Evolutionary conservation across 192 early-diverging fungal genomes (phyloP), one percentile per base, ranked within the genome.

Genomic region (Entrophospora sp.): DNA sequence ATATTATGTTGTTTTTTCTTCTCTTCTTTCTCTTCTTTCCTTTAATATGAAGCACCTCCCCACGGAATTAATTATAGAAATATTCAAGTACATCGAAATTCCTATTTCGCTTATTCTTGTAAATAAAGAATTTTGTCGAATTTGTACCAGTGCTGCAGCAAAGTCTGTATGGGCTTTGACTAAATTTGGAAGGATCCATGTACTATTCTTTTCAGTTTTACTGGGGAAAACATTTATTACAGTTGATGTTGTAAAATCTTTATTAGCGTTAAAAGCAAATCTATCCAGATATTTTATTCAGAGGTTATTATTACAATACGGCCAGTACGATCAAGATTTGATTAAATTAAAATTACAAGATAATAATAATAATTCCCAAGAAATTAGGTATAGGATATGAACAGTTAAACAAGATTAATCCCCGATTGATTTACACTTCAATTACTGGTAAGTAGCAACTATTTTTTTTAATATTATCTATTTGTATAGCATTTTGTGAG

Each of bases 261-360:
- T 49, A 9, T 27, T 49, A 3, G 1, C 25, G 1, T 27, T 27
- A 30, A 25, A 25, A 25, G 48, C 20, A 8, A 49, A 27, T 8
- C 24, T 61, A 3, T 43, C 44, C 2, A 31, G 61, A 36, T 63
- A 63, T n/a, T 63, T 63, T 63, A 30, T 48, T 1, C 42, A 63
- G 34, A 5, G 61, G 0, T 9, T 63, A 12, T 16, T 64, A 18
- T 18, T 63, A 7, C 44, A 49, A 14, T 46, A 8, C 20, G 32
- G 42, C 16, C 16, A 63, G 27, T 48, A 46, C 14, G 45, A 63
- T 25, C 25, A 37, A 14, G 20, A 35, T 9, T 18, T 63, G 5
- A n/a, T n/a, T n/a, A n/a, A n/a, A n/a, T 16, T 48, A 5, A 28
- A 43, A 13, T 22, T 48, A 14, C n/a, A 62, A 62, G 44, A 18